Percentiles rank a stretch among this genome's conserved stretches.
Conservation (phyloP, 768 basidiomycete species). For the Suillus fuscotomentosus region DNA sequence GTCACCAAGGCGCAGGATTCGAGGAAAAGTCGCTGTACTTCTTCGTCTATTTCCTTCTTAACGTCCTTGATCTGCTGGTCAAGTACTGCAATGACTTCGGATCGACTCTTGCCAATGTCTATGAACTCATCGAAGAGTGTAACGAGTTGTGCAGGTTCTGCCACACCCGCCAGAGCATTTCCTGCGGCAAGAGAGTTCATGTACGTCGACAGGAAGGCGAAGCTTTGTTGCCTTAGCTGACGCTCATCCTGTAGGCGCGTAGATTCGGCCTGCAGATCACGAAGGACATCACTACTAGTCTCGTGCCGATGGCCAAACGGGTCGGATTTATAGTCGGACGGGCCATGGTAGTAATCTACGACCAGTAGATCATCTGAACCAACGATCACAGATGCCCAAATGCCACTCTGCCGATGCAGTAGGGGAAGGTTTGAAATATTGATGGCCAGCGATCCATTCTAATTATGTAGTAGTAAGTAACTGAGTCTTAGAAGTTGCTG, state of each 20-base stretch:
- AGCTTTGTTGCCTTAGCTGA: conserved; percentile 17
- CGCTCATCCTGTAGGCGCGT: conserved; percentile 17
- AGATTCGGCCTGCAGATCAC: conserved; percentile 12
- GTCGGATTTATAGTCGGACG: not conserved
- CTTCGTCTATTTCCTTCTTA: conserved; percentile 11
- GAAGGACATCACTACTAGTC: not conserved
- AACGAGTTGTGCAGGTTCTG: conserved; percentile 17
- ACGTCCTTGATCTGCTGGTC: conserved; percentile 15
- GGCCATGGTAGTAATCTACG: conserved; percentile 14
- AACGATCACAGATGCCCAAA: conserved; percentile 15
- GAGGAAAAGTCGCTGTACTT: conserved; percentile 9
- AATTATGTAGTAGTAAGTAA: not conserved
- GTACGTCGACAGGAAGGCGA: conserved; percentile 24
- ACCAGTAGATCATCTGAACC: conserved; percentile 11
- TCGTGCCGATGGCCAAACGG: not conserved
- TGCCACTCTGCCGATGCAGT: not conserved
- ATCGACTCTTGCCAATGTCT: conserved; percentile 18
- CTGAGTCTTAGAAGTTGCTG: not conserved
- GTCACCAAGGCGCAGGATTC: not conserved
- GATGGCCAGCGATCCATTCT: conserved; percentile 16
- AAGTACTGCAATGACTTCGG: conserved; percentile 15
- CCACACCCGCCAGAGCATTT: conserved; percentile 7
- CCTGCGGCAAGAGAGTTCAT: conserved; percentile 27
- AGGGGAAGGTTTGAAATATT: conserved; percentile 17
- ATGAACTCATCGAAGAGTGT: conserved; percentile 22